Evolutionary conservation across 2,329 filamentous ascomycete genomes (phyloP).

Genomic region (Ceratocystis cubensis): DNA sequence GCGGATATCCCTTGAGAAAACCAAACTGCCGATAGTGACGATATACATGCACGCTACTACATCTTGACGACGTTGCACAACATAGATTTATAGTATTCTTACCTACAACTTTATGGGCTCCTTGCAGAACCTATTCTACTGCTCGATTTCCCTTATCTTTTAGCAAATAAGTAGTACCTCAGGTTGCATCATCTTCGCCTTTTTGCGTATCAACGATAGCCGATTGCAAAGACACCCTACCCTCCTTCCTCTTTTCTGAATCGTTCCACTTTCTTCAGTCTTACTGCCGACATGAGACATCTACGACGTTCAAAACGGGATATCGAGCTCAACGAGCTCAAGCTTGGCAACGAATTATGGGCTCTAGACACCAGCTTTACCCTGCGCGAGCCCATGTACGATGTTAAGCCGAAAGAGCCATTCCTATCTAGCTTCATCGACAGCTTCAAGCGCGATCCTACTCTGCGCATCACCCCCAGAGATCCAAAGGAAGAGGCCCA

Average conservation of each 20-base stretch:
- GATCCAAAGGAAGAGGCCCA: slow-evolving; percentile 27
- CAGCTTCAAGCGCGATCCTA: slow-evolving; percentile 51
- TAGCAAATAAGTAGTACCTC: not conserved
- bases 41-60: not conserved
- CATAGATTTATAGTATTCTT: not conserved
- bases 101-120: not conserved
- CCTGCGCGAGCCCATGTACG: slow-evolving; percentile 20
- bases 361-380: slow-evolving; percentile 19
- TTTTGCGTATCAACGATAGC: not conserved
- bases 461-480: slow-evolving; percentile 36
- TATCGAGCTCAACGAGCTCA: slow-evolving; percentile 46
- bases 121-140: not conserved
- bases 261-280: not conserved
- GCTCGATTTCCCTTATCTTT: not conserved
- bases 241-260: not conserved
- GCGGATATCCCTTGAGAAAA: not conserved
- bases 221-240: not conserved
- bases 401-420: slow-evolving; percentile 20
- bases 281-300: slow-evolving; percentile 26
- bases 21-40: not conserved
- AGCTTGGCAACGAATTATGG: slow-evolving; percentile 24
- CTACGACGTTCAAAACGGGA: slow-evolving; percentile 25
- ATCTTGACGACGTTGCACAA: not conserved
- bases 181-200: not conserved
- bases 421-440: slow-evolving; percentile 31